Evolutionary conservation across 768 basidiomycete genomes (phyloP).

Genomic region (Russula ochroleuca): DNA sequence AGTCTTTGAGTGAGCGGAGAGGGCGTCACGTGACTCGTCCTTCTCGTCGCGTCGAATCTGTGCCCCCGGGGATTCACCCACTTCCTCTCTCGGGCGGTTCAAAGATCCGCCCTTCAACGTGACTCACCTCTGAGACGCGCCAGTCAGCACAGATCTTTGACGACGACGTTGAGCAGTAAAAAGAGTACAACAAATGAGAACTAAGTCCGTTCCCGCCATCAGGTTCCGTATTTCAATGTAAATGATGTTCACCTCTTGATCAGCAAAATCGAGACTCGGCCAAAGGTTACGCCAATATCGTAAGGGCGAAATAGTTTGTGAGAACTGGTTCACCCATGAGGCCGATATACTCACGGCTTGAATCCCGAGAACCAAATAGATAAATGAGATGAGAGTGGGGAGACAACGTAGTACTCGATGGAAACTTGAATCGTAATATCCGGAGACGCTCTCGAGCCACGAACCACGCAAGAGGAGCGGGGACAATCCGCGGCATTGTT

Average conservation of each 20-base stretch:
- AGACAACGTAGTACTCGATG: conserved; percentile 1
- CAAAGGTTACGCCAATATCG: conserved; percentile 3
- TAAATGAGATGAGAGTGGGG: not conserved
- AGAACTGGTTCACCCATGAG: not conserved
- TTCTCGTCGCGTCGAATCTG: too few relatives aligned
- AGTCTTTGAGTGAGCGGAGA: too few relatives aligned
- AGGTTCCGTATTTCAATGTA: conserved; percentile 4
- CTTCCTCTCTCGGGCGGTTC: too few relatives aligned
- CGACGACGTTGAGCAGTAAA: too few relatives aligned
- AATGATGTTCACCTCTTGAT: conserved; percentile 49
- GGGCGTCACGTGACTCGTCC: too few relatives aligned
- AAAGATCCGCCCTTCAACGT: too few relatives aligned
- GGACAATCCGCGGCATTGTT: not conserved
- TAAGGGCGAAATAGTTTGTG: not conserved
- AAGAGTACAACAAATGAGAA: not conserved
- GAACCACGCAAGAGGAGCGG: conserved; percentile 5
- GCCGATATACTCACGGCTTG: not conserved
- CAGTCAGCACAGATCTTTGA: too few relatives aligned
- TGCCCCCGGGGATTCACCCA: too few relatives aligned
- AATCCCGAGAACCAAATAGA: not conserved
- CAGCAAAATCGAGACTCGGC: conserved; percentile 1
- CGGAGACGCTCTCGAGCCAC: not conserved
- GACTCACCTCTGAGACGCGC: too few relatives aligned
- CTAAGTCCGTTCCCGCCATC: not conserved
- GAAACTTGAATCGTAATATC: conserved; percentile 1